Evolutionary conservation across 257 asterid genomes (phyloP), one percentile per base, ranked within the genome.

Genomic region (Scutellaria barbata): DNA sequence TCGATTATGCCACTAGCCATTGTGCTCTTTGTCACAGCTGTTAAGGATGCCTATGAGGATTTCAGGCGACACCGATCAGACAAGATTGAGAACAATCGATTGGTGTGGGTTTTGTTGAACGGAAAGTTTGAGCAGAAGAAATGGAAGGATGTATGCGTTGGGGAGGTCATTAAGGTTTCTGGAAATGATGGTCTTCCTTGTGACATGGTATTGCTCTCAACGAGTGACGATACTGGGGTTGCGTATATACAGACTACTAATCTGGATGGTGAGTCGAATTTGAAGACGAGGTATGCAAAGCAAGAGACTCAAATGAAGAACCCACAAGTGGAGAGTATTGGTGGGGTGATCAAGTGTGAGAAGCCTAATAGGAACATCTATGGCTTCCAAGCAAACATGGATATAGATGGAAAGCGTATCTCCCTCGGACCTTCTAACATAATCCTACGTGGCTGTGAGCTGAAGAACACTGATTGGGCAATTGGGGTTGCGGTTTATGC

Each of bases 371-470:
- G 99, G 84, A 92, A 95, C 62, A 92, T 95, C 41, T 95, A 95
- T 46, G 99, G 98, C 1, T 95, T 95, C 68, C 95, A 85, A 59
- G 99, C 94, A 8, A 88, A 84, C 79, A 88, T 89, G 95, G 99
- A 92, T 52, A 60, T 92, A 42, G 96, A 92, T 60, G 96, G 95
- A 51, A 92, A 95, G 76, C 87, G 86, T 50, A 80, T 89, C 50
- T 89, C 99, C 13, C 97, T 95, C 40, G 98, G 99, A n/a, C 98
- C 98, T 30, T 88, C 98, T 1, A 95, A 95, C 82, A 92, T 95
- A 40, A 77, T 95, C 69, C 85, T 95, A 55, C 90, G 99, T 20
- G 99, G 99, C 9, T 95, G 99, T 80, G 96, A 95, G 78, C 79
- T 95, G 80, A 95, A 92, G 88, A 95, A 95, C 87, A 95, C 99